Percentiles rank a stretch among this genome's conserved stretches.
Conservation (phyloP, 306 rosid species). For the Neltuma alba region DNA sequence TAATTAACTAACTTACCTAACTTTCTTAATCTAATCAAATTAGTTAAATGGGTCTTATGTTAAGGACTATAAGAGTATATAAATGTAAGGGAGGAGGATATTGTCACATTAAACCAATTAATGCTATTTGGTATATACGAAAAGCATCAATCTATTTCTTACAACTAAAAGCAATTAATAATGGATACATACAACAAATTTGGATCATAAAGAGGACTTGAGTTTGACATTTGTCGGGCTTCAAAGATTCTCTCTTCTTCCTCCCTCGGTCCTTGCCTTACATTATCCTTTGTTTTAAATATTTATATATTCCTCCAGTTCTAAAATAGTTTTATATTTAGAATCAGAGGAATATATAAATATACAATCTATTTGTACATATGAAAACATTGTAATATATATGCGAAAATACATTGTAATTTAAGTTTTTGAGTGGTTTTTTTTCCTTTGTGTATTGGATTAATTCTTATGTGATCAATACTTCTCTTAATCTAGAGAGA, state of each 20-base stretch:
- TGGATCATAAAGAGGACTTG: neutral
- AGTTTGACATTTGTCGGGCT: conserved; percentile 8
- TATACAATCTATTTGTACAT: neutral
- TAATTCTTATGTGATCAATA: neutral
- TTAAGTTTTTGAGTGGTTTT: neutral
- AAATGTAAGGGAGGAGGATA: neutral
- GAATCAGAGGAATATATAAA: no score
- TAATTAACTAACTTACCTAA: no score
- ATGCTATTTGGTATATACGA: conserved; percentile 5
- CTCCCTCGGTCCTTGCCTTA: neutral
- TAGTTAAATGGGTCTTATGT: no score
- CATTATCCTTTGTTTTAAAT: neutral
- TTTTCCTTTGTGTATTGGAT: neutral
- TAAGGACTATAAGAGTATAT: no score
- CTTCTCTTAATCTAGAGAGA: neutral
- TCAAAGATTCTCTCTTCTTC: neutral
- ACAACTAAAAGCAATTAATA: conserved; percentile 5
- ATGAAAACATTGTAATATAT: neutral
- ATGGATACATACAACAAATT: conserved; percentile 11
- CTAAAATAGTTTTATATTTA: no score
- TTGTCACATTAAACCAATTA: neutral
- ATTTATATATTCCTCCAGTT: no score
- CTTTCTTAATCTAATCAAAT: no score
- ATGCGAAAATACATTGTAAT: neutral
- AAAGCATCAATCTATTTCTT: neutral